phyloP scores from a whole-genome alignment of 2,329 filamentous ascomycete species.

The Colletotrichum orbiculare region DNA sequence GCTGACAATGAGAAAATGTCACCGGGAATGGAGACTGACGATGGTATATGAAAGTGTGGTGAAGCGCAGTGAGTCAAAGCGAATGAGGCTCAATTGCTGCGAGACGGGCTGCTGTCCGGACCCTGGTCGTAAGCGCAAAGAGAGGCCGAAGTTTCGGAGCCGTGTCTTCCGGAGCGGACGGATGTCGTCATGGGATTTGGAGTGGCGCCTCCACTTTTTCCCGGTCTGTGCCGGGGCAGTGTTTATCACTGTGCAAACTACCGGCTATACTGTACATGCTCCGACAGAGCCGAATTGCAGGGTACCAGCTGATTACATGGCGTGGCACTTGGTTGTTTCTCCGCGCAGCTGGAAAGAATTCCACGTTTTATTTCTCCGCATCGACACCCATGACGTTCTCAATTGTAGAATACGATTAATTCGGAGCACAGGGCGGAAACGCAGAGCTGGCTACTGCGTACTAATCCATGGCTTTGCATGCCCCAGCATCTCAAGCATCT shows the following conservation, averaged over 20 bases:
- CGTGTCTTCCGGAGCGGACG: conserved; percentile 32
- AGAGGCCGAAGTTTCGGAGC: conserved; percentile 31
- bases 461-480: no score
- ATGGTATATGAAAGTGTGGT: not conserved
- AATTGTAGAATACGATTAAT: no score
- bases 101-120: conserved; percentile 2
- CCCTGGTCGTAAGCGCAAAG: conserved; percentile 6
- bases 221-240: conserved; percentile 1
- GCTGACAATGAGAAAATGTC: not conserved
- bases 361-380: no score
- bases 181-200: conserved; percentile 29
- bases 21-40: not conserved
- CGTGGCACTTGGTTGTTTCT: no score
- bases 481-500: no score
- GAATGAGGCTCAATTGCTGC: not conserved
- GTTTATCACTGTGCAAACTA: fast-evolving
- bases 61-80: no score
- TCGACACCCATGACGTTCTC: no score
- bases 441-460: no score
- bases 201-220: conserved; percentile 8
- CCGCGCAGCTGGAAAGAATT: no score
- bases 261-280: conserved; percentile 2
- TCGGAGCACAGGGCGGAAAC: no score
- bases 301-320: no score
- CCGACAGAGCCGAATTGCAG: not conserved